Base-by-base conservation (phyloP, 2,329 filamentous ascomycete species). In the Coniochaeta hoffmannii region DNA sequence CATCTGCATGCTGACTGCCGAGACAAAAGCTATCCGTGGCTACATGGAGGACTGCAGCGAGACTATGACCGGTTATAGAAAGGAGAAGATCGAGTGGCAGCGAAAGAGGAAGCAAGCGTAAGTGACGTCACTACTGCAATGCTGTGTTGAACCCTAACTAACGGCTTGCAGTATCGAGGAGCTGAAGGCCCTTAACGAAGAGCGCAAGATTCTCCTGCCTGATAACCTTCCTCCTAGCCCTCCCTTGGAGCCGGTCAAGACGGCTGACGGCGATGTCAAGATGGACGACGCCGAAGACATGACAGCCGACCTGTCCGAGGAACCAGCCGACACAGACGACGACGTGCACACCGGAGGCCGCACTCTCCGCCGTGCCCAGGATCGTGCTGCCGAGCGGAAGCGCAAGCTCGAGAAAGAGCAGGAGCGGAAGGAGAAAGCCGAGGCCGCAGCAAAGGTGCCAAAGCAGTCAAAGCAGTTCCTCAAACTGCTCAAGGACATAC, bases 71-170 rank as follows among this genome's bases (percentile, higher is more conserved):
- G 84, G 86, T 55, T 90, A 95, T 66, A 86, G 94, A 52, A 99
- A 99, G 71, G 89, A 95, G 68, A 97, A 96, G 74, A 96, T 97
- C 58, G 90, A 96, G 61, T 88, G 85, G 71, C 93, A 97, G 72
- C 83, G 91, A 61, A 83, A 88, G 62, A 85, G 88, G 60, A 86
- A 86, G 62, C 78, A 81, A 69, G 75, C 77, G 81, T 86, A 74
- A 71, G 82, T 79, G 8, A 1, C 34, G 3, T 15, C 4, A n/a
- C 19, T 44, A 44, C 58, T 15, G n/a, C 53, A n/a, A 2, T 41
- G 4, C 24, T 26, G 11, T 19, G n/a, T 19, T 17, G 49, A 55
- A 53, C 57, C 57, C 64, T 75, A 59, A 75, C 64, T 64, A 32
- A 57, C 38, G 11, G 49, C 30, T 32, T 11, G 26, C 58, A 90